Evolutionary conservation across 345 rosid species (phyloP).

Genomic region (Eucalyptus lansdowneana): DNA sequence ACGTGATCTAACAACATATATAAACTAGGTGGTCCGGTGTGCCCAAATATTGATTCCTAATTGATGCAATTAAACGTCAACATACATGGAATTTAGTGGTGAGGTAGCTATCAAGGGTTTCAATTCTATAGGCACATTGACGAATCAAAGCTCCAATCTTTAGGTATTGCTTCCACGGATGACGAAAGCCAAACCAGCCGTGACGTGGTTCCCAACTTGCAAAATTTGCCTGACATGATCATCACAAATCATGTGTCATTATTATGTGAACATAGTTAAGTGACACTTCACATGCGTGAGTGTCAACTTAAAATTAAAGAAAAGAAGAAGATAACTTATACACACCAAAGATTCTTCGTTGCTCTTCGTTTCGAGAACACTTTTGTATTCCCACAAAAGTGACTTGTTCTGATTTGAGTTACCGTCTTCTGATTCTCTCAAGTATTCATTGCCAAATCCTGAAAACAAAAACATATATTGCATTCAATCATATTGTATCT

Average conservation of each 20-base stretch:
- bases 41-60: not conserved
- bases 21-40: accelerated
- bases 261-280: not conserved
- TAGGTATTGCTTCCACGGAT: conserved; percentile 73
- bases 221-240: conserved; percentile 44
- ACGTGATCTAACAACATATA: accelerated
- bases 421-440: conserved; percentile 4
- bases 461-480: not conserved
- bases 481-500: not conserved
- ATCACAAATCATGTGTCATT: not conserved
- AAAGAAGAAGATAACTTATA: not conserved
- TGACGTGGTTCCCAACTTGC: conserved; percentile 88
- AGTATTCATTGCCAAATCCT: conserved; percentile 57
- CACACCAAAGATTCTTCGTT: conserved; percentile 69
- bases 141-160: conserved; percentile 32
- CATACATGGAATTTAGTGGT: conserved; percentile 24
- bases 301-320: not conserved
- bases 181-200: conserved; percentile 54
- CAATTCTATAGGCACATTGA: conserved; percentile 51
- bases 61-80: not conserved
- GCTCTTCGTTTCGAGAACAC: conserved; percentile 46
- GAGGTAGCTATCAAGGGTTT: conserved; percentile 45
- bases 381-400: conserved; percentile 32
- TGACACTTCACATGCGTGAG: not conserved
- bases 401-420: conserved; percentile 4